Evolutionary conservation across 495 filamentous ascomycete genomes (phyloP).

Genomic region (Chaetomium fimeti): DNA sequence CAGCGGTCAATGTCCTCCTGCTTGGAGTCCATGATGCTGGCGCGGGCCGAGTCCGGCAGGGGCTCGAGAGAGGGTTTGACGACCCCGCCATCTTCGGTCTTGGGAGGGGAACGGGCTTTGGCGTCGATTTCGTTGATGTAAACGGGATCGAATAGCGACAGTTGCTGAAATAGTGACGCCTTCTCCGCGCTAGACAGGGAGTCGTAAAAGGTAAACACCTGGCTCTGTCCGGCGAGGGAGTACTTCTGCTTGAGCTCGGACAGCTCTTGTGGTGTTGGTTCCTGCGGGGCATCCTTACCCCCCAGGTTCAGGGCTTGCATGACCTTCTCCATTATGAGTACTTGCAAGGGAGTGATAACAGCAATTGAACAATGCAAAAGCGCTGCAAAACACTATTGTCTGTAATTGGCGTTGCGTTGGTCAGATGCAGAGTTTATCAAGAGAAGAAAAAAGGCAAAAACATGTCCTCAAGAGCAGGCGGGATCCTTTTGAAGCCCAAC

Average conservation of each 20-base stretch:
- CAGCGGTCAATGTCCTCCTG: slow-evolving; percentile 75
- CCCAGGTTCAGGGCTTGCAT: too few relatives aligned
- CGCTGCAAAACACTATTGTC: neutral
- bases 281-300: slow-evolving; percentile 45
- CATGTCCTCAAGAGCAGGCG: neutral
- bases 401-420: too few relatives aligned
- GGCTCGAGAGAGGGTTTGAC: slow-evolving; percentile 72
- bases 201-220: slow-evolving; percentile 91
- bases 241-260: slow-evolving; percentile 76
- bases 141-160: slow-evolving; percentile 73
- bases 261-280: slow-evolving; percentile 67
- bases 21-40: slow-evolving; percentile 89
- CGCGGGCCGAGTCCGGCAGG: slow-evolving; percentile 81
- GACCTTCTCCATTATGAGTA: too few relatives aligned
- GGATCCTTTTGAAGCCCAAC: slow-evolving; percentile 10
- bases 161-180: slow-evolving; percentile 74
- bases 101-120: slow-evolving; percentile 74
- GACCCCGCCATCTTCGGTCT: slow-evolving; percentile 45
- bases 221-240: slow-evolving; percentile 73
- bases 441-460: neutral
- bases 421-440: neutral
- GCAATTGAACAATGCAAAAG: neutral
- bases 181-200: slow-evolving; percentile 70
- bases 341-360: slow-evolving; percentile 28
- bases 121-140: slow-evolving; percentile 82